Conservation (phyloP, 176 grass and related monocot species). For the Tuctoria greenei region DNA sequence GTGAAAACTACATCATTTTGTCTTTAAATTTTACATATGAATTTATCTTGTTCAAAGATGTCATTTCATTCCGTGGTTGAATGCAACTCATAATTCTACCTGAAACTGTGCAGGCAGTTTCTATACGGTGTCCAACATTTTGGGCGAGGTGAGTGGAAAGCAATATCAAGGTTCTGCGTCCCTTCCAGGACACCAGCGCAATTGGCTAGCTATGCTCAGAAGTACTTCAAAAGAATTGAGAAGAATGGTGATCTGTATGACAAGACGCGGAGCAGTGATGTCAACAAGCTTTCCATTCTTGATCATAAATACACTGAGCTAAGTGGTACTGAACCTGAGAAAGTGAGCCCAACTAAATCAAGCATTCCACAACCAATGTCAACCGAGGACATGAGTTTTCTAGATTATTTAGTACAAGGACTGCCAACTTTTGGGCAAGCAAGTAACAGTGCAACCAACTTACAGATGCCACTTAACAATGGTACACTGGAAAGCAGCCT, state of each 20-base stretch:
- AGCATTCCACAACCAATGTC: background rate
- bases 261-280: constrained; percentile 29
- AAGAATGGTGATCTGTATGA: background rate
- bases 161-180: constrained; percentile 33
- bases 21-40: background rate
- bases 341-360: background rate
- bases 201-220: constrained; percentile 54
- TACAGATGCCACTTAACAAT: background rate
- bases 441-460: background rate
- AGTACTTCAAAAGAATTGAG: constrained; percentile 38
- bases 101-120: constrained; percentile 43
- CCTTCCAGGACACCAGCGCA: constrained; percentile 47
- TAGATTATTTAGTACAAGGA: background rate
- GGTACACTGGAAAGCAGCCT: background rate
- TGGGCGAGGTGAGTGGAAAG: constrained; percentile 45
- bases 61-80: background rate
- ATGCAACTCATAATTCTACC: background rate
- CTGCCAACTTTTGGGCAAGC: background rate
- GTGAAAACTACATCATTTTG: background rate
- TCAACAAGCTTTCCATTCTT: constrained; percentile 14
- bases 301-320: background rate
- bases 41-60: background rate
- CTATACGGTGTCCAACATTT: constrained; percentile 33
- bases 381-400: background rate
- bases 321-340: background rate